Conservation (phyloP, 441 rosid genomes). For the Populus tomentosa region DNA sequence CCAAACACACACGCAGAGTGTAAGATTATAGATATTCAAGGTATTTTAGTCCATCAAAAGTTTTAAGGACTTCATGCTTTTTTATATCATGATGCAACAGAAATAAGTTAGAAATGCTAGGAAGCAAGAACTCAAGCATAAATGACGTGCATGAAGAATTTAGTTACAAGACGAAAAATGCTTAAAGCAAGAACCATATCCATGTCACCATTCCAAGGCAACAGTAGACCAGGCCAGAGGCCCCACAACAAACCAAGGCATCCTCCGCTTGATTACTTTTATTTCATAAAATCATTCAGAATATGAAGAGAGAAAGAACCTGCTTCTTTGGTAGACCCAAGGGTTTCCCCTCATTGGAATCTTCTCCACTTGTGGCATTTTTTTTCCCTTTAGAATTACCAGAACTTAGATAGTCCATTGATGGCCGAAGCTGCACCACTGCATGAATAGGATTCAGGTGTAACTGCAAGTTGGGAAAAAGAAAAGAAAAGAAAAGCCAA, state of each 20-base stretch:
- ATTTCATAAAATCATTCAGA: neutral
- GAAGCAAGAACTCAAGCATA: neutral
- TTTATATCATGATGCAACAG: too few relatives aligned
- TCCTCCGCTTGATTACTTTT: too few relatives aligned
- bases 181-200: neutral
- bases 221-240: neutral
- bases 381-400: conserved; percentile 43
- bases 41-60: too few relatives aligned
- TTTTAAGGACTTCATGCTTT: too few relatives aligned
- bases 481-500: too few relatives aligned
- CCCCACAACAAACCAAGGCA: neutral
- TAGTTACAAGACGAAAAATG: neutral
- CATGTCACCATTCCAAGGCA: neutral
- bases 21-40: too few relatives aligned
- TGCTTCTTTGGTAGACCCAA: conserved; percentile 55
- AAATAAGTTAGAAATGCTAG: too few relatives aligned
- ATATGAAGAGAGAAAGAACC: conserved; percentile 28
- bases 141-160: neutral
- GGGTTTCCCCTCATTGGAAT: conserved; percentile 32
- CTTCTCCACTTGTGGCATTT: conserved; percentile 26
- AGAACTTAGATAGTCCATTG: conserved; percentile 38
- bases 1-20: too few relatives aligned
- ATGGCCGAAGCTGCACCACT: conserved; percentile 84
- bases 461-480: conserved; percentile 49
- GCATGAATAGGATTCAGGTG: conserved; percentile 81